These are phyloP conservation scores for Meredithiella fracta DNA, from an alignment of 2,329 filamentous ascomycete species.

Conservation along the genomic window DNA sequence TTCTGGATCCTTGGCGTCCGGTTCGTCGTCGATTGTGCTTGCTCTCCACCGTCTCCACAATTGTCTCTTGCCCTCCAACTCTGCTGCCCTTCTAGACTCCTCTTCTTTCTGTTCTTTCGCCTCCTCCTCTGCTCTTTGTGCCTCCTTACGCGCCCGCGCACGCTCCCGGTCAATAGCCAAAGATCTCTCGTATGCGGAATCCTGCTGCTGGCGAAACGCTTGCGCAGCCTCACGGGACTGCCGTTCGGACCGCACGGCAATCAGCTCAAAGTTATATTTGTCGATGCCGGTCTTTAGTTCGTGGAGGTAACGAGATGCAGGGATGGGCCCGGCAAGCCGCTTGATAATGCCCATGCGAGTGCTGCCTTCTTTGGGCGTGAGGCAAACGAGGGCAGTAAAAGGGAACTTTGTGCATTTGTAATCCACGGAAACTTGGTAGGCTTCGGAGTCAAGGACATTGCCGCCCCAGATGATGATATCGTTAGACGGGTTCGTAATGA, in stretches of 20 bases:
- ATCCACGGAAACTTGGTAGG: slow-evolving; percentile 79
- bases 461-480: slow-evolving; percentile 85
- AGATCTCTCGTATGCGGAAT: slow-evolving; percentile 83
- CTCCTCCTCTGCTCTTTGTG: slow-evolving; percentile 50
- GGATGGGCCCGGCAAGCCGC: slow-evolving; percentile 56
- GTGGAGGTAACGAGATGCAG: slow-evolving; percentile 53
- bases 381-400: slow-evolving; percentile 69
- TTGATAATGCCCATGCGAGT: slow-evolving; percentile 84
- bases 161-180: slow-evolving; percentile 78
- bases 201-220: slow-evolving; percentile 70
- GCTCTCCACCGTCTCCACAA: slow-evolving; percentile 76
- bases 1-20: slow-evolving; percentile 42
- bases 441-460: slow-evolving; percentile 81
- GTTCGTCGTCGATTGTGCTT: slow-evolving; percentile 50
- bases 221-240: slow-evolving; percentile 68
- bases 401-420: slow-evolving; percentile 86
- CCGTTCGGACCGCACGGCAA: slow-evolving; percentile 56
- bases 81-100: slow-evolving; percentile 43
- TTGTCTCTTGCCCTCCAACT: slow-evolving; percentile 28
- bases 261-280: slow-evolving; percentile 60
- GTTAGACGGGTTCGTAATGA: slow-evolving; percentile 57
- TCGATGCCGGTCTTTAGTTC: slow-evolving; percentile 60
- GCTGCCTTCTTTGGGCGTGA: slow-evolving; percentile 69
- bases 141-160: slow-evolving; percentile 58
- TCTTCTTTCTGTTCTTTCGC: slow-evolving; percentile 39